A percentile compares a stretch with the other conserved stretches of the same genome.
Evolutionary conservation across 257 asterid species (phyloP).

Genomic region (Nicotiana otophora): DNA sequence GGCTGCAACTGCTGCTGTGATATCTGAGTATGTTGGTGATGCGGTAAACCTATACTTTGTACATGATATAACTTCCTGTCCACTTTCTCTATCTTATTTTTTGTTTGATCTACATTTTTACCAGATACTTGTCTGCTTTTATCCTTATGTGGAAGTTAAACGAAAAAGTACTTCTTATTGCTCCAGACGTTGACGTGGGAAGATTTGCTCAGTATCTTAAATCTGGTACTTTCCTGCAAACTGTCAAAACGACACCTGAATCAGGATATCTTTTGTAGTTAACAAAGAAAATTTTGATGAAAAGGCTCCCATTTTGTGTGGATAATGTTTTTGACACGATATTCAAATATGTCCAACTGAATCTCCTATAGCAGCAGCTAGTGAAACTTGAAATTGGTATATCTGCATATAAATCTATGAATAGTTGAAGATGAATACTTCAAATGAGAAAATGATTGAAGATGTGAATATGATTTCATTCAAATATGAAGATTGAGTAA

Average conservation of each 20-base stretch:
- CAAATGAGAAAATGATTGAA: background rate
- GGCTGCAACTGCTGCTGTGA: constrained; percentile 90
- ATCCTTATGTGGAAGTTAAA: constrained; percentile 80
- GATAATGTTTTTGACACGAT: background rate
- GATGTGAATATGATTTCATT: background rate
- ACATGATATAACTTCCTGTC: constrained; percentile 2
- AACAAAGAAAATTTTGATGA: background rate
- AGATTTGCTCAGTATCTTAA: constrained; percentile 66
- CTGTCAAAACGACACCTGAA: background rate
- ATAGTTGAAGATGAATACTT: background rate
- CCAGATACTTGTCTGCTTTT: constrained; percentile 75
- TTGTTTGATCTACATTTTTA: constrained; percentile 7
- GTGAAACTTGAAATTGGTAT: background rate
- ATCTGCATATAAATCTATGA: background rate
- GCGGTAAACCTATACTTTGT: constrained; percentile 64
- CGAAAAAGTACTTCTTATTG: constrained; percentile 54
- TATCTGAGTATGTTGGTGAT: constrained; percentile 89
- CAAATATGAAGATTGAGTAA: background rate
- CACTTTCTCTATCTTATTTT: background rate
- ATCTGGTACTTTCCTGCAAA: constrained; percentile 50
- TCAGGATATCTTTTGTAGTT: constrained; percentile 1
- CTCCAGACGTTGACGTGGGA: constrained; percentile 57
- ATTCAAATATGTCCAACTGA: background rate
- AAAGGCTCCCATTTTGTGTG: background rate
- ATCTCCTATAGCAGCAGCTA: background rate